phyloP scores from a whole-genome alignment of 2,329 filamentous ascomycete genomes.

The Verticillium tricorpus region DNA sequence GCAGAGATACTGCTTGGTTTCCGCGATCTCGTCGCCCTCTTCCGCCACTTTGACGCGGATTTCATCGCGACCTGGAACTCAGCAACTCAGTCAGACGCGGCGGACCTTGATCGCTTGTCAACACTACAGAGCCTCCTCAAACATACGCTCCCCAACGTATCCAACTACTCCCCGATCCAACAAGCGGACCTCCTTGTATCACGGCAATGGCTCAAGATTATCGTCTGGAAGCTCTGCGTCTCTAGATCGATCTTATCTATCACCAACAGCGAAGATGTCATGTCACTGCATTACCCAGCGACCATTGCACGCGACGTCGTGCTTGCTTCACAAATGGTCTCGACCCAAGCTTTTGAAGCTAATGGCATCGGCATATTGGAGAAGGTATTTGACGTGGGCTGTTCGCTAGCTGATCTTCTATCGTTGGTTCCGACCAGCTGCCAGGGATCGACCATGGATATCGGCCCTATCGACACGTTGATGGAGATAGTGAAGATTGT shows the following conservation, averaged over 20 bases:
- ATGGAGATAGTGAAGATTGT: constrained; percentile 5
- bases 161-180: constrained; percentile 13
- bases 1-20: constrained; percentile 23
- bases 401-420: constrained; percentile 23
- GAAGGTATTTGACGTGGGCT: constrained; percentile 28
- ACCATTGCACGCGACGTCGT: constrained; percentile 21
- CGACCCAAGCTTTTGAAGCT: constrained; percentile 21
- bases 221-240: constrained; percentile 22
- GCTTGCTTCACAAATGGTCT: constrained; percentile 14
- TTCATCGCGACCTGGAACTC: constrained; percentile 24
- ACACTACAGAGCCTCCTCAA: constrained; percentile 4
- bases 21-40: constrained; percentile 22
- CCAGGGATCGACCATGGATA: constrained; percentile 2
- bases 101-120: constrained; percentile 3
- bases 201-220: constrained; percentile 20
- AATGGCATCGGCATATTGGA: constrained; percentile 27
- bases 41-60: constrained; percentile 19
- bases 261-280: constrained; percentile 13
- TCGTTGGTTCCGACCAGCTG: neutral
- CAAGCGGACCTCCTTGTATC: constrained; percentile 20
- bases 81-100: neutral
- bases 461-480: constrained; percentile 1
- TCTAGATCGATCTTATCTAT: constrained; percentile 14
- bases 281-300: constrained; percentile 20
- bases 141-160: constrained; percentile 2